These are phyloP conservation scores for Smithsoniella earleae DNA, from an alignment of 163 green algal genomes.

Conservation along the genomic window DNA sequence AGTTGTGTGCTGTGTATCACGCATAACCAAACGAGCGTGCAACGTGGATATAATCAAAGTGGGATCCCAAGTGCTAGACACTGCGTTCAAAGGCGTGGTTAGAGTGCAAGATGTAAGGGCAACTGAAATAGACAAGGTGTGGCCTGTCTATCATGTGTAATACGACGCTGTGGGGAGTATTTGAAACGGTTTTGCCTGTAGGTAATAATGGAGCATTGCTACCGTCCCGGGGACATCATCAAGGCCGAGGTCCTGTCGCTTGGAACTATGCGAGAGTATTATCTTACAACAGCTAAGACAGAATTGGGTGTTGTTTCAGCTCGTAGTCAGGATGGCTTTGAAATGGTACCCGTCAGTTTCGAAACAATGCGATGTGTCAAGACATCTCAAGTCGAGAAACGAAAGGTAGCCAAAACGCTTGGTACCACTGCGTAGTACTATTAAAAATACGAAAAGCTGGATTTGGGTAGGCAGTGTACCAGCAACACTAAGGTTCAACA, in stretches of 20 bases:
- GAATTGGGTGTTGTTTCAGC: conserved; percentile 81
- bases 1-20: not conserved
- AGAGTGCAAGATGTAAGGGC: conserved; percentile 61
- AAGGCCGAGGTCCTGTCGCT: conserved; percentile 63
- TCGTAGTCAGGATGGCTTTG: conserved; percentile 43
- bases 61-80: conserved; percentile 42
- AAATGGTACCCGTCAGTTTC: conserved; percentile 69
- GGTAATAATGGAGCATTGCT: conserved; percentile 70
- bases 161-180: too few species aligned
- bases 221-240: conserved; percentile 81
- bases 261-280: conserved; percentile 76
- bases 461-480: too few species aligned
- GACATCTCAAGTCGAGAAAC: conserved; percentile 57
- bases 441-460: too few species aligned
- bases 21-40: conserved; percentile 6
- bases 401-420: conserved; percentile 85
- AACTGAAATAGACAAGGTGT: conserved; percentile 77
- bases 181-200: too few species aligned
- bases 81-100: conserved; percentile 63
- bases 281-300: conserved; percentile 78
- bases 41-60: conserved; percentile 34
- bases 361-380: conserved; percentile 73
- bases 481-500: too few species aligned
- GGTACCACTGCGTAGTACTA: too few species aligned
- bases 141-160: too few species aligned